Conservation (phyloP, 768 basidiomycete species). For the Clitopilus hobsonii region DNA sequence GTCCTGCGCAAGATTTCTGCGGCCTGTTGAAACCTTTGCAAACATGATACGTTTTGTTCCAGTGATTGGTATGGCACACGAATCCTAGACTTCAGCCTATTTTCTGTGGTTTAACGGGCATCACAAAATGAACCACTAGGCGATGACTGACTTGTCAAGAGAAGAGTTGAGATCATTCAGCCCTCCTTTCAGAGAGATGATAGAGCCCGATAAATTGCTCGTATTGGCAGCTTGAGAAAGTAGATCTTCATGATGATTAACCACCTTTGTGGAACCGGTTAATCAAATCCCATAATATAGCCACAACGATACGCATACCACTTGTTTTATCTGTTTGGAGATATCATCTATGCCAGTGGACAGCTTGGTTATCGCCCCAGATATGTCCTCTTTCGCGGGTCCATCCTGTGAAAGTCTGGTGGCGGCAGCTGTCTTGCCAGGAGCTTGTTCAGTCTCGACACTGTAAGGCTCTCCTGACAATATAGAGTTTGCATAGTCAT, state of each 20-base stretch:
- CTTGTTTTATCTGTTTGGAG: constrained; percentile 86
- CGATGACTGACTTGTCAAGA: constrained; percentile 61
- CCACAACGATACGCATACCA: constrained; percentile 7
- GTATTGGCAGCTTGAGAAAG: constrained; percentile 79
- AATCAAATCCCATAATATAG: not conserved
- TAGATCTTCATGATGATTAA: constrained; percentile 76
- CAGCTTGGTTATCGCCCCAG: constrained; percentile 83
- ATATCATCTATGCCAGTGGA: constrained; percentile 89
- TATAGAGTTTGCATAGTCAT: constrained; percentile 88
- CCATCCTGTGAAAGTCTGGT: constrained; percentile 43
- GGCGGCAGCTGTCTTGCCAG: constrained; percentile 23
- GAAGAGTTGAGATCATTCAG: constrained; percentile 71
- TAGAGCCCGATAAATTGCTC: constrained; percentile 62
- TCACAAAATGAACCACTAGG: constrained; percentile 10
- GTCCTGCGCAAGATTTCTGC: constrained; percentile 82
- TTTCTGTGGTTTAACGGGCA: constrained; percentile 14
- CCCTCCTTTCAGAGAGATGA: constrained; percentile 62
- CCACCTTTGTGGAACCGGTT: constrained; percentile 47
- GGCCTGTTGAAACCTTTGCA: constrained; percentile 78
- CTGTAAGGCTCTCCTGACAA: constrained; percentile 81
- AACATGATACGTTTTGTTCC: constrained; percentile 60
- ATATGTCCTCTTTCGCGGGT: constrained; percentile 78
- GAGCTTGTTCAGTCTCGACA: constrained; percentile 22
- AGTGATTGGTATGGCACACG: constrained; percentile 78
- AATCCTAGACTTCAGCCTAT: constrained; percentile 81